A percentile compares a stretch with the other conserved stretches of the same genome.
Evolutionary conservation across 1,284 basidiomycete species (phyloP).

Genomic region (Omphalotus olearius): DNA sequence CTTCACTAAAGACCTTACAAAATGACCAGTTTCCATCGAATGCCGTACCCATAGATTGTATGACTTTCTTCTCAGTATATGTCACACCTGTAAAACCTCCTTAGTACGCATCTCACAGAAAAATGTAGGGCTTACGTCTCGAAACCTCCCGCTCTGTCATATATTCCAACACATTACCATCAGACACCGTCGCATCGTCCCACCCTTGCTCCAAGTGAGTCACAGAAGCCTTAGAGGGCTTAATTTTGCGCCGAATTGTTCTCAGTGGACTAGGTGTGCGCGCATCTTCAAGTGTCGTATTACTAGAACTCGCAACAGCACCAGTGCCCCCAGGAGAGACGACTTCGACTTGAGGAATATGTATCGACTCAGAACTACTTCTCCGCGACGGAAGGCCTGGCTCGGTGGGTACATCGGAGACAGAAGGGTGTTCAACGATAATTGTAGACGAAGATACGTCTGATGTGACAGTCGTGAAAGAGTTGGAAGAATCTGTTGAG

Average conservation of each 20-base stretch:
- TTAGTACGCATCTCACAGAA: not conserved
- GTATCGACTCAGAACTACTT: not conserved
- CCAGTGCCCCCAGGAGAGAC: not conserved
- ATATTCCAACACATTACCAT: slow-evolving; percentile 13
- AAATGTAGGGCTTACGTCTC: slow-evolving; percentile 9
- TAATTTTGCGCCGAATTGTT: slow-evolving; percentile 1
- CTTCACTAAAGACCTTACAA: slow-evolving; percentile 15
- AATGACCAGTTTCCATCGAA: slow-evolving; percentile 14
- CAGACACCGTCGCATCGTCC: slow-evolving; percentile 12
- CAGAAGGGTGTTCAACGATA: not conserved
- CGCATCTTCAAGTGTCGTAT: not conserved
- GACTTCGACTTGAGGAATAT: not conserved
- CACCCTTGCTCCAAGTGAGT: slow-evolving; percentile 12
- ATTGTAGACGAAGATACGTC: slow-evolving; percentile 1
- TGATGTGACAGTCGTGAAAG: slow-evolving; percentile 7
- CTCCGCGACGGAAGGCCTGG: too few species aligned
- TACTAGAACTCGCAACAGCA: not conserved
- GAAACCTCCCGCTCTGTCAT: slow-evolving; percentile 9
- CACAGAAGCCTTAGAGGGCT: not conserved
- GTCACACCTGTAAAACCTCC: slow-evolving; percentile 8
- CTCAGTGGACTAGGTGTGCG: slow-evolving; percentile 2
- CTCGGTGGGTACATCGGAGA: not conserved
- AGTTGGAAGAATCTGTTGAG: slow-evolving; percentile 2
- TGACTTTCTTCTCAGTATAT: slow-evolving; percentile 10
- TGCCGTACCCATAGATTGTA: slow-evolving; percentile 2